Conservation (phyloP, 345 rosid genomes). For the Syzygium jambos region DNA sequence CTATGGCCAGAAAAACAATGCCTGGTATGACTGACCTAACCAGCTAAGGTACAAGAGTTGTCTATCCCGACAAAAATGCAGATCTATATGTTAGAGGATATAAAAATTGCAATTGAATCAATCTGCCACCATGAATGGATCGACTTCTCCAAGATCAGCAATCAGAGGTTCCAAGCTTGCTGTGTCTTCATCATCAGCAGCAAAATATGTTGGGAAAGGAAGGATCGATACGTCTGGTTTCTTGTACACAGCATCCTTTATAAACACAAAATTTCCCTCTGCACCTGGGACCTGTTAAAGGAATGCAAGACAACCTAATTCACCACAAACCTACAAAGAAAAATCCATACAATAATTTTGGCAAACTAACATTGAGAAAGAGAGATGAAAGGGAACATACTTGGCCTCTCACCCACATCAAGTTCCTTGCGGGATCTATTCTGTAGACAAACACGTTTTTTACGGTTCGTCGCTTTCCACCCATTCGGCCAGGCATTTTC, state of each 20-base stretch:
- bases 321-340: not conserved
- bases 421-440: constrained; percentile 80
- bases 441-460: constrained; percentile 93
- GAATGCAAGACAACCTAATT: not conserved
- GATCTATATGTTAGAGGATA: not conserved
- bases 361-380: not conserved
- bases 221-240: constrained; percentile 65
- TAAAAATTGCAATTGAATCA: constrained; percentile 4
- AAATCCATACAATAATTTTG: not conserved
- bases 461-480: constrained; percentile 72
- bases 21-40: not conserved
- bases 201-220: constrained; percentile 86
- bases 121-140: constrained; percentile 81
- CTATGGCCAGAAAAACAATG: not conserved
- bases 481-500: constrained; percentile 99
- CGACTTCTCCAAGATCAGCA: constrained; percentile 81
- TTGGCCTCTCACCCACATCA: constrained; percentile 96
- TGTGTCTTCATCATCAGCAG: constrained; percentile 49
- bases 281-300: constrained; percentile 78
- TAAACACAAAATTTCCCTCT: constrained; percentile 78
- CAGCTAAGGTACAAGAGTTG: not conserved
- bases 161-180: constrained; percentile 38
- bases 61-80: not conserved
- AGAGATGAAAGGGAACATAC: constrained; percentile 31
- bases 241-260: constrained; percentile 74